Percentiles rank a stretch among this genome's conserved stretches.
phyloP scores from a whole-genome alignment of 164 flowering plant species.

The Kingdonia uniflora region DNA sequence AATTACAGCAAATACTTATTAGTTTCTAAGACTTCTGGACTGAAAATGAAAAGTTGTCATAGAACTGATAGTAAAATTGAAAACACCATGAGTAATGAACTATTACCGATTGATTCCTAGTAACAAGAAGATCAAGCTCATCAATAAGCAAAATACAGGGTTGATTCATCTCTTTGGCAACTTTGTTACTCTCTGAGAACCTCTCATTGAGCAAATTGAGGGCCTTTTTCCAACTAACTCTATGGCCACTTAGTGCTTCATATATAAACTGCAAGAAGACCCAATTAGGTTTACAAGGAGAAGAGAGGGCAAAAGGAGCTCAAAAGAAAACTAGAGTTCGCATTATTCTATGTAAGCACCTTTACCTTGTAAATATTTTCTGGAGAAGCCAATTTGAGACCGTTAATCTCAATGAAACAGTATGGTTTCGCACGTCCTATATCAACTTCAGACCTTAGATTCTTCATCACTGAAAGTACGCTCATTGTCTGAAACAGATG shows the following conservation, averaged over 20 bases:
- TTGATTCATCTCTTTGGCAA: slow-evolving; percentile 39
- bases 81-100: slow-evolving; percentile 7
- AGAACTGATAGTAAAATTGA: slow-evolving; percentile 1
- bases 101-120: slow-evolving; percentile 86
- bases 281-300: slow-evolving; percentile 2
- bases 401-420: slow-evolving; percentile 85
- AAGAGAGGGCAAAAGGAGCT: neutral
- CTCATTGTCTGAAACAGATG: slow-evolving; percentile 67
- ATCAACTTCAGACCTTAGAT: slow-evolving; percentile 71
- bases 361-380: slow-evolving; percentile 83
- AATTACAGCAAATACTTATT: slow-evolving; percentile 3
- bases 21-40: neutral
- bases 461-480: slow-evolving; percentile 83
- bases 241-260: slow-evolving; percentile 86
- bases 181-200: slow-evolving; percentile 52
- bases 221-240: slow-evolving; percentile 94
- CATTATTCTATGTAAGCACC: neutral
- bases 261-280: slow-evolving; percentile 58
- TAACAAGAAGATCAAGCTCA: slow-evolving; percentile 95
- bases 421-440: slow-evolving; percentile 64
- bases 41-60: neutral
- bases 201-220: slow-evolving; percentile 69
- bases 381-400: slow-evolving; percentile 84
- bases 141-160: slow-evolving; percentile 92
- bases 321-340: neutral